Percentiles rank a stretch among this genome's conserved stretches.
Evolutionary conservation across 2,329 filamentous ascomycete genomes (phyloP).

Genomic region (Claviceps pusilla): DNA sequence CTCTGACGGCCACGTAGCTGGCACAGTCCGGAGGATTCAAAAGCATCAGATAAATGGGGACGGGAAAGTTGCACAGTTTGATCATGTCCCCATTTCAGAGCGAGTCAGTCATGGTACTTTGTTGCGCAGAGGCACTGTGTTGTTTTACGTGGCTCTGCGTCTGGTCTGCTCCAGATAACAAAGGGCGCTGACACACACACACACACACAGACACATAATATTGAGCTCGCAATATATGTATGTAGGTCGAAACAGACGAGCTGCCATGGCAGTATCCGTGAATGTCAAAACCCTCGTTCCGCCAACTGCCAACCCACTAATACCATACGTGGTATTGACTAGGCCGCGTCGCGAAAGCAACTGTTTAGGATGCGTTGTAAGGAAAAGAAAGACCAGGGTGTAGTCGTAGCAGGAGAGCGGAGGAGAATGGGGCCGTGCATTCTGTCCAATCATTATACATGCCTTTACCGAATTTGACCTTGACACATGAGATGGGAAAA

Average conservation of each 20-base stretch:
- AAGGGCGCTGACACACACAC: background rate
- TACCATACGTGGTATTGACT: background rate
- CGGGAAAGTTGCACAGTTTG: background rate
- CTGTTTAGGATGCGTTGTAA: background rate
- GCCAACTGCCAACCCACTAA: background rate
- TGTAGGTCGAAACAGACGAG: background rate
- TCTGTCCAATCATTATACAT: slow-evolving; percentile 13
- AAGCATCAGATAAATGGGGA: background rate
- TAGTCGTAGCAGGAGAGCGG: background rate
- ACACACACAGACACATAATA: background rate
- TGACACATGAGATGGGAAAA: background rate
- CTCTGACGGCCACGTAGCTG: background rate
- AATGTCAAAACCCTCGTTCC: background rate
- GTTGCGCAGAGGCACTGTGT: background rate
- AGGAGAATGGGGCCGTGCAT: background rate
- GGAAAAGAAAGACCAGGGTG: background rate
- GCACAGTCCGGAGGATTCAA: background rate
- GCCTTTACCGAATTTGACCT: slow-evolving; percentile 13
- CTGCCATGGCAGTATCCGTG: background rate
- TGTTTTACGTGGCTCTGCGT: background rate
- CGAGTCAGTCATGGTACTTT: background rate
- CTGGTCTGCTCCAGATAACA: background rate
- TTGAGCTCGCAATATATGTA: background rate
- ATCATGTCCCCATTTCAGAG: background rate
- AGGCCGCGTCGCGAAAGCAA: background rate